These are phyloP conservation scores for Salix dunnii DNA, from an alignment of 345 rosid genomes.

Conservation along the genomic window DNA sequence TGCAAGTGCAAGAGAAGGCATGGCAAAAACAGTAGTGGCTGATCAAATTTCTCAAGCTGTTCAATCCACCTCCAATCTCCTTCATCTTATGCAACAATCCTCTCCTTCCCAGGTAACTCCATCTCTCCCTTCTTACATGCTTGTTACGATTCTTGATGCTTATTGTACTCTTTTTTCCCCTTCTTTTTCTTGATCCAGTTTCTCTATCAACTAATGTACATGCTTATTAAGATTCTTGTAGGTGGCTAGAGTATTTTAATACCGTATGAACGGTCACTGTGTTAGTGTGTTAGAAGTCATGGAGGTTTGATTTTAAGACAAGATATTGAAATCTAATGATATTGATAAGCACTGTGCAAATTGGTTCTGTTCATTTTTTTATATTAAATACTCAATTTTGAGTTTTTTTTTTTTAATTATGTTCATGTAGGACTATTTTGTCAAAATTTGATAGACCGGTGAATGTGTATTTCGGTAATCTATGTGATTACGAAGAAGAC, in stretches of 20 bases:
- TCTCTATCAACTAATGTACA: too few species aligned
- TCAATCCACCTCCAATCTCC: constrained; percentile 77
- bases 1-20: constrained; percentile 41
- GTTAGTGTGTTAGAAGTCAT: neutral
- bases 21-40: constrained; percentile 63
- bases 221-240: too few species aligned
- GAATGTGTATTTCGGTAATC: neutral
- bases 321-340: neutral
- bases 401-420: neutral
- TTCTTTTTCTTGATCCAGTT: neutral
- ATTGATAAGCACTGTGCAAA: neutral
- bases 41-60: constrained; percentile 80
- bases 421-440: neutral
- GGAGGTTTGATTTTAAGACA: neutral
- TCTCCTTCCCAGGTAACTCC: constrained; percentile 59
- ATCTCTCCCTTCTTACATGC: neutral
- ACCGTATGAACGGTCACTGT: neutral
- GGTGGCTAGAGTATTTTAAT: too few species aligned
- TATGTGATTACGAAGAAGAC: neutral
- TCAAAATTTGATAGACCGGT: neutral
- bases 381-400: neutral
- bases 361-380: neutral
- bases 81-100: constrained; percentile 80
- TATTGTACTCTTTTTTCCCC: neutral
- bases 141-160: neutral